Base-by-base conservation (phyloP, 2,329 filamentous ascomycete species). In the Gremmenia infestans region DNA sequence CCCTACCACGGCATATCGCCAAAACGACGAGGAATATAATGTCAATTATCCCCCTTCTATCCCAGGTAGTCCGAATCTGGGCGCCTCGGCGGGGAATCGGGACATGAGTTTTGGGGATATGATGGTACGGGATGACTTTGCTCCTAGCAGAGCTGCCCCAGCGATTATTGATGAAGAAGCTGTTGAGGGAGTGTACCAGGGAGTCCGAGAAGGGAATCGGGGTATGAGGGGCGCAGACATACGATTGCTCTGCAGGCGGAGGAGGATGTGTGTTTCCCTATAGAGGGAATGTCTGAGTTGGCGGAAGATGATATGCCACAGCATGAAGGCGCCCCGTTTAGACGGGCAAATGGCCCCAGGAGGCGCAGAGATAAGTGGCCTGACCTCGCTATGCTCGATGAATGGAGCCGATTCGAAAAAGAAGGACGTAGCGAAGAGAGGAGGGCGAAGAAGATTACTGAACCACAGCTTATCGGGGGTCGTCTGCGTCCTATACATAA, bases 241-340 rank as follows among this genome's bases (percentile, higher is more conserved):
- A 85, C 81, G 5, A 79, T 85, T 61, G 78, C 80, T 12, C 71
- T 87, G 12, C 79, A 86, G 11, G 89, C 86, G 0, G 85, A 94
- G 65, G 89, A 89, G 62, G 94, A 97, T 72, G 92, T 97, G 0
- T 97, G 94, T 74, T 97, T 96, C 66, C 93, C 92, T 0, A 84
- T 85, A 5, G 86, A 88, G 53, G 85, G 79, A 5, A 79, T 91
- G 72, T 94, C 90, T 0, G 91, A 95, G 65, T 76, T 94, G 48
- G 91, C 81, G 28, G 88, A 93, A 35, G 91, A 95, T 48, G 90
- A 94, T 49, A 72, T 78, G 7, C 74, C 75, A 39, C 77, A 76
- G 45, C 72, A 75, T 4, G 78, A 80, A 4, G 73, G 74, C 19
- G 74, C 72, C 46, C 72, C 71, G 40, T 72, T 62, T 47, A 58